phyloP scores from a whole-genome alignment of 306 rosid genomes.

The Glycyrrhiza uralensis region DNA sequence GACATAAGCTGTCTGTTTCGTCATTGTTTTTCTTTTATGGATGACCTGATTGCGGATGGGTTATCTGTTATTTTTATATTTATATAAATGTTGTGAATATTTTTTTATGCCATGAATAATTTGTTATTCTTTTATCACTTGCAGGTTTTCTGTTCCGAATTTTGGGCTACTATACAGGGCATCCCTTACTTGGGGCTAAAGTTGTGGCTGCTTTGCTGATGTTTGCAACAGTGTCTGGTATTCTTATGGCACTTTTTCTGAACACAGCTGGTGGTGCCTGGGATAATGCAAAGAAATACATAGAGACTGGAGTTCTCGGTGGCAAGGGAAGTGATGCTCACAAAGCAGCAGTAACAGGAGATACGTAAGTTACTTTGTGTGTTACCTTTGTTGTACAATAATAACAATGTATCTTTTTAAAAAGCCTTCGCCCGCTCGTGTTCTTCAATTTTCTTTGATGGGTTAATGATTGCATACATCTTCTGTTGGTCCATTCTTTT shows the following conservation, averaged over 20 bases:
- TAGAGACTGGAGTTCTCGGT: slow-evolving; percentile 95
- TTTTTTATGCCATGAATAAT: slow-evolving; percentile 19
- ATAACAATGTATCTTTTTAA: too few species aligned
- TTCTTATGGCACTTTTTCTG: slow-evolving; percentile 97
- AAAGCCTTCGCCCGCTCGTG: too few species aligned
- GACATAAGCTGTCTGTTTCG: neutral
- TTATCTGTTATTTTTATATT: slow-evolving; percentile 8
- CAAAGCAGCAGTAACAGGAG: slow-evolving; percentile 96
- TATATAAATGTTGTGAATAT: neutral
- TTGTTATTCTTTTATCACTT: slow-evolving; percentile 20
- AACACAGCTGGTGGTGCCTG: slow-evolving; percentile 99
- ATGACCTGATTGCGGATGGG: neutral
- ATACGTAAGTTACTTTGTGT: slow-evolving; percentile 64
- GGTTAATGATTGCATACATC: neutral
- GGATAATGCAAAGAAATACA: slow-evolving; percentile 99
- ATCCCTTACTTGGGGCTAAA: slow-evolving; percentile 93
- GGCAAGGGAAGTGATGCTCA: slow-evolving; percentile 98
- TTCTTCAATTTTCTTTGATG: slow-evolving; percentile 6
- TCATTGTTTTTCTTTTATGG: neutral
- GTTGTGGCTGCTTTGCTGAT: slow-evolving; percentile 88
- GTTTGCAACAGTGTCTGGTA: slow-evolving; percentile 96
- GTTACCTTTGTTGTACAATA: neutral
- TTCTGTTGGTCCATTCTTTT: neutral
- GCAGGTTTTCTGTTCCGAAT: slow-evolving; percentile 87
- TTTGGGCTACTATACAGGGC: slow-evolving; percentile 89